phyloP scores from a whole-genome alignment of 345 rosid genomes.

The Lepidium aucheri region DNA sequence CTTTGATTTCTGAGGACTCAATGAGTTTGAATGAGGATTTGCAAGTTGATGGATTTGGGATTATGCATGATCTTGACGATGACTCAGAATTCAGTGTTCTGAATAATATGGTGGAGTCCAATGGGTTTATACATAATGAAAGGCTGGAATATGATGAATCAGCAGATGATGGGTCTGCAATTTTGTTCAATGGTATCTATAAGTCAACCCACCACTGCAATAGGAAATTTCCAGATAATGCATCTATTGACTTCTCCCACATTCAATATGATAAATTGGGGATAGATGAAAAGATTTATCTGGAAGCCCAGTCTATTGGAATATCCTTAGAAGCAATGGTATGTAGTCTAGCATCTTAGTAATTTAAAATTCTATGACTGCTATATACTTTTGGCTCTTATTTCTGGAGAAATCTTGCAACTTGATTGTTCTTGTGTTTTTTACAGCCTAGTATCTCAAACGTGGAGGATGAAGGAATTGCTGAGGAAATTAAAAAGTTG shows the following conservation, averaged over 20 bases:
- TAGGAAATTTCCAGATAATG: constrained; percentile 28
- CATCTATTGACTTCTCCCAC: constrained; percentile 29
- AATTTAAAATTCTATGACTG: neutral
- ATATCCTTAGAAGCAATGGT: constrained; percentile 70
- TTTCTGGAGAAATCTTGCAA: neutral
- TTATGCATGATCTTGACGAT: constrained; percentile 45
- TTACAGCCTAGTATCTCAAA: constrained; percentile 44
- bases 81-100: constrained; percentile 46
- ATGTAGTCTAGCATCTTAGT: constrained; percentile 4
- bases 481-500: constrained; percentile 46
- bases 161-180: constrained; percentile 36
- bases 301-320: constrained; percentile 77
- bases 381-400: neutral
- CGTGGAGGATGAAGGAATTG: constrained; percentile 53
- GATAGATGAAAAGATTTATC: constrained; percentile 54
- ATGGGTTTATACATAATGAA: constrained; percentile 44
- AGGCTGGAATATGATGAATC: constrained; percentile 42
- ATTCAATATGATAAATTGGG: constrained; percentile 50
- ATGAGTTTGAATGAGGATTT: constrained; percentile 24
- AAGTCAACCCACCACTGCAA: constrained; percentile 15
- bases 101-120: constrained; percentile 36
- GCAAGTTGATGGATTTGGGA: constrained; percentile 40
- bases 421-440: constrained; percentile 10
- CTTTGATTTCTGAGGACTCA: constrained; percentile 75
- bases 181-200: constrained; percentile 24